phyloP scores from a whole-genome alignment of 139 green algal species.

The Monoraphidium neglectum region DNA sequence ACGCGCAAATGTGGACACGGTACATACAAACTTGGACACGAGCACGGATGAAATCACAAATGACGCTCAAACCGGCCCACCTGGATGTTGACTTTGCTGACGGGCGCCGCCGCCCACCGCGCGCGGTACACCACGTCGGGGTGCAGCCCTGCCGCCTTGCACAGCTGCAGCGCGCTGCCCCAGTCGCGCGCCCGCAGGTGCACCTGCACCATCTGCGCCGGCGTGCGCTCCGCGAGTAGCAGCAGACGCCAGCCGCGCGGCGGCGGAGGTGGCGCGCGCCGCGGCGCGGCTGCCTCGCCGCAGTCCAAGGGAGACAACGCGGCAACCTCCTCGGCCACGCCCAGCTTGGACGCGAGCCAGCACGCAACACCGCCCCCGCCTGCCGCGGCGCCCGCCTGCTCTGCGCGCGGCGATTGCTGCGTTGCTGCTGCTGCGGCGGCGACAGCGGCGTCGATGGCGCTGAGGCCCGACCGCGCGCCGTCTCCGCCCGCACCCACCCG shows the following conservation, averaged over 20 bases:
- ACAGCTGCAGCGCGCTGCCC: constrained; percentile 28
- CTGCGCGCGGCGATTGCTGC: neutral
- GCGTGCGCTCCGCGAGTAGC: constrained; percentile 38
- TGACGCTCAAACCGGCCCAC: no score
- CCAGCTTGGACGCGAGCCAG: constrained; percentile 8
- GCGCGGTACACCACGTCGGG: constrained; percentile 32
- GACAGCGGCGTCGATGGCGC: neutral
- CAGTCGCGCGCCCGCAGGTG: constrained; percentile 20
- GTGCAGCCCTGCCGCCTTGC: constrained; percentile 15
- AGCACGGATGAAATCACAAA: no score
- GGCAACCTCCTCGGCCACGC: constrained; percentile 11
- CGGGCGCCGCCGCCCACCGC: constrained; percentile 24
- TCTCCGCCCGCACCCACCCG: neutral
- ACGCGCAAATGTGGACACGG: no score
- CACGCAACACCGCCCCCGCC: neutral
- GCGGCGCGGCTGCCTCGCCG: neutral
- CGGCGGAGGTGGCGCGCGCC: neutral
- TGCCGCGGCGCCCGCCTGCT: neutral
- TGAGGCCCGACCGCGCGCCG: neutral
- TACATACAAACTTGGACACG: no score
- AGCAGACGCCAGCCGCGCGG: constrained; percentile 24
- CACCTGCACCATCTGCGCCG: constrained; percentile 36
- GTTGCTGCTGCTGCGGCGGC: neutral
- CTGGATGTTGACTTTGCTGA: constrained; percentile 4
- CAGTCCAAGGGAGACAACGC: no score